Evolutionary conservation across 371 early-diverging fungal species (phyloP).

Genomic region (Batkoa obscura): DNA sequence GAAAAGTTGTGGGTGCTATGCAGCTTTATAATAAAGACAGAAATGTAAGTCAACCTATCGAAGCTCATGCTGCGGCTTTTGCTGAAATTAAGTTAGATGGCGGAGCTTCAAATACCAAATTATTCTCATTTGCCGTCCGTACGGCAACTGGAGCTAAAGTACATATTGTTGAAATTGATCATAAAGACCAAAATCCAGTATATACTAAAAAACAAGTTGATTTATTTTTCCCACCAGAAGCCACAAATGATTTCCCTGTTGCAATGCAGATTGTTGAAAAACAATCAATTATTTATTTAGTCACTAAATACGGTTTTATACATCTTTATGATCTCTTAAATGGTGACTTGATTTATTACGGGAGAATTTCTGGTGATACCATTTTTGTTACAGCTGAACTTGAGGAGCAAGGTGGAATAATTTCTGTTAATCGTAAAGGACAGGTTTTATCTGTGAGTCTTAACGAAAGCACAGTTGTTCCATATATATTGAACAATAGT

Average conservation of each 20-base stretch:
- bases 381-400: constrained; percentile 90
- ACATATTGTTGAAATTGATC: constrained; percentile 94
- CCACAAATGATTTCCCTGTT: constrained; percentile 86
- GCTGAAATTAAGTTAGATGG: constrained; percentile 73
- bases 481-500: constrained; percentile 66
- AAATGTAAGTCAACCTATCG: constrained; percentile 82
- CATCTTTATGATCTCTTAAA: constrained; percentile 90
- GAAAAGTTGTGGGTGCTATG: constrained; percentile 87
- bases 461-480: constrained; percentile 71
- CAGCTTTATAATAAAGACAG: constrained; percentile 87
- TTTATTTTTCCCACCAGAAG: constrained; percentile 89
- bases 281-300: constrained; percentile 78
- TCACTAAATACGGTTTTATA: constrained; percentile 94
- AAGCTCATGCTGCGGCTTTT: constrained; percentile 94
- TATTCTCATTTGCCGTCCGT: constrained; percentile 86
- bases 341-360: constrained; percentile 85
- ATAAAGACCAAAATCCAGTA: constrained; percentile 74
- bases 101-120: constrained; percentile 50
- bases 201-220: constrained; percentile 85
- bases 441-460: constrained; percentile 84
- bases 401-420: constrained; percentile 64
- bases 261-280: constrained; percentile 86
- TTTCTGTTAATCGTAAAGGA: constrained; percentile 92
- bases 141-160: constrained; percentile 62
- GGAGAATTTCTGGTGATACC: constrained; percentile 89